Percentiles rank a stretch among this genome's conserved stretches.
phyloP scores from a whole-genome alignment of 495 filamentous ascomycete genomes.

The Jackrogersella multiformis region DNA sequence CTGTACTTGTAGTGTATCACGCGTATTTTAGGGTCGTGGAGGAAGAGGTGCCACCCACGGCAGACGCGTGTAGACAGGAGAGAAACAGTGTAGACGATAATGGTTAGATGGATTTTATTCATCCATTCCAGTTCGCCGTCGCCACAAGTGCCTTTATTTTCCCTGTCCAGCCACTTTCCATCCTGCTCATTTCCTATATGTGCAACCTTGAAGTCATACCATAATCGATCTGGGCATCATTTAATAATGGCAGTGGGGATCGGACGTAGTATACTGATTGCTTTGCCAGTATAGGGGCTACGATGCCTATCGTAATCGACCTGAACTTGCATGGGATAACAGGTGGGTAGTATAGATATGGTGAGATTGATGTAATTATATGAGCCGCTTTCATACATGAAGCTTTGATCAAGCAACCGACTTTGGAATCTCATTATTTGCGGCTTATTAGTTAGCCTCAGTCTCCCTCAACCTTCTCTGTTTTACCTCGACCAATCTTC shows the following conservation, averaged over 20 bases:
- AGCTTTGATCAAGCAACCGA: slow-evolving; percentile 11
- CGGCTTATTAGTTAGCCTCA: slow-evolving; percentile 6
- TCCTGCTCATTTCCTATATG: not conserved
- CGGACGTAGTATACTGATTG: too few species aligned
- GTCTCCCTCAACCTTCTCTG: not conserved
- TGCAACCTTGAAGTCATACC: not conserved
- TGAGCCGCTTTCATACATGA: slow-evolving; percentile 22
- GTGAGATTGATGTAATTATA: not conserved
- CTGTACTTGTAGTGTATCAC: slow-evolving; percentile 83
- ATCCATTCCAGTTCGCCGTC: not conserved
- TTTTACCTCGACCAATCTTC: not conserved
- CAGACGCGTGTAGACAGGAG: not conserved
- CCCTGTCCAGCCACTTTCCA: not conserved
- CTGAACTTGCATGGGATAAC: too few species aligned
- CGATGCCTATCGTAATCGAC: too few species aligned
- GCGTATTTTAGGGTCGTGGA: slow-evolving; percentile 21
- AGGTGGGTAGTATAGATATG: too few species aligned
- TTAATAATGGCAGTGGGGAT: not conserved
- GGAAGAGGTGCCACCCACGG: not conserved
- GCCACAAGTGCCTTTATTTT: not conserved
- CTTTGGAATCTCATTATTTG: not conserved
- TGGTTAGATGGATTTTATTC: not conserved
- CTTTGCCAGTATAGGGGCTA: too few species aligned
- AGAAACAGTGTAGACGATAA: slow-evolving; percentile 28
- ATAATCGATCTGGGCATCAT: too few species aligned